A percentile compares a stretch with the other conserved stretches of the same genome.
Evolutionary conservation across 805 yeast genomes (phyloP).

Genomic region (Wickerhamiella bombiphila): DNA sequence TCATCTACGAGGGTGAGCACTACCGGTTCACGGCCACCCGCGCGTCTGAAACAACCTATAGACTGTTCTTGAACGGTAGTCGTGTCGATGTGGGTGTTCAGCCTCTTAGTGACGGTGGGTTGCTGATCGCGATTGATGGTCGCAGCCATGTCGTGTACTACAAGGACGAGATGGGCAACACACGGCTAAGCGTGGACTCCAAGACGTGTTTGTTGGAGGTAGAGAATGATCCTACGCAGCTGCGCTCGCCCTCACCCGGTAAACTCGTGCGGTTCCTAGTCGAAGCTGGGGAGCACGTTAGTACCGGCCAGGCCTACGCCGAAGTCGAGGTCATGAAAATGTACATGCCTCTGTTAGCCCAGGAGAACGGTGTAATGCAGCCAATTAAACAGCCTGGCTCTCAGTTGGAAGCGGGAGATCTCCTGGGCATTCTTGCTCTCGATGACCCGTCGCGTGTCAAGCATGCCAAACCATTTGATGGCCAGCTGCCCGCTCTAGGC

Average conservation of each 20-base stretch:
- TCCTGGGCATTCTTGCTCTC: slow-evolving; percentile 80
- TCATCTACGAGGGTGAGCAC: slow-evolving; percentile 85
- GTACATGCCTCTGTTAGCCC: slow-evolving; percentile 95
- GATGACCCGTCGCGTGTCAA: slow-evolving; percentile 97
- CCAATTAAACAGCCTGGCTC: slow-evolving; percentile 95
- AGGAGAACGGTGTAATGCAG: slow-evolving; percentile 86
- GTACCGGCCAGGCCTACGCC: slow-evolving; percentile 86
- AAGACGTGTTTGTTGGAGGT: slow-evolving; percentile 88
- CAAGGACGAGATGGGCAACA: slow-evolving; percentile 95
- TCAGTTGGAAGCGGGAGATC: slow-evolving; percentile 93
- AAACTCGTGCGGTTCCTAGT: slow-evolving; percentile 85
- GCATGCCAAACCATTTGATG: slow-evolving; percentile 91
- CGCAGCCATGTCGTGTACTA: slow-evolving; percentile 90
- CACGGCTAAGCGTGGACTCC: slow-evolving; percentile 87
- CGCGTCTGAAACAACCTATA: slow-evolving; percentile 71
- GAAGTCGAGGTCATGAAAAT: slow-evolving; percentile 99
- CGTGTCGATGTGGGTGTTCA: slow-evolving; percentile 77
- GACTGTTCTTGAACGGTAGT: slow-evolving; percentile 86
- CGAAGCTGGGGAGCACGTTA: slow-evolving; percentile 87
- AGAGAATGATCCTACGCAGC: slow-evolving; percentile 96
- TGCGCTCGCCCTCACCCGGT: slow-evolving; percentile 98
- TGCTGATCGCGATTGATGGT: slow-evolving; percentile 76
- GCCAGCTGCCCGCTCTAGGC: slow-evolving; percentile 82
- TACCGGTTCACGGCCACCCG: slow-evolving; percentile 94
- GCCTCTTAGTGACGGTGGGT: slow-evolving; percentile 87